Conservation (phyloP, 2,329 filamentous ascomycete genomes). For the Colletotrichum liriopes region DNA sequence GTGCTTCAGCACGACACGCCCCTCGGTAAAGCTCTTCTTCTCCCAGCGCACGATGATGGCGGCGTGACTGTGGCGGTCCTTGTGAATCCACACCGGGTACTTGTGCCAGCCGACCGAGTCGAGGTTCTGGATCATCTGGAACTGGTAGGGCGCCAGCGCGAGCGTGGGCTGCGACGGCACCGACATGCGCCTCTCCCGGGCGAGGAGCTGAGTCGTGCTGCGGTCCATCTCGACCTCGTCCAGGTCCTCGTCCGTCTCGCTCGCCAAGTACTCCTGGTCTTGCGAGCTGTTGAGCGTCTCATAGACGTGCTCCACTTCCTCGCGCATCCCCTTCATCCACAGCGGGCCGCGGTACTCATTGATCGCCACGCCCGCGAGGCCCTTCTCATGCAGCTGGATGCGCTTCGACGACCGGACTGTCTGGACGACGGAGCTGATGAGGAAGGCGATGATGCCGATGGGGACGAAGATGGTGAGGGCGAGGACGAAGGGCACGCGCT, state of each 20-base stretch:
- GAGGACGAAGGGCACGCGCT: slow-evolving; percentile 74
- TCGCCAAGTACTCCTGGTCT: slow-evolving; percentile 78
- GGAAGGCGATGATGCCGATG: slow-evolving; percentile 78
- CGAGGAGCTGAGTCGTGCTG: slow-evolving; percentile 59
- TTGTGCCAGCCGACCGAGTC: slow-evolving; percentile 77
- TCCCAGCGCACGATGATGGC: slow-evolving; percentile 88
- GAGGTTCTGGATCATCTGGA: slow-evolving; percentile 85
- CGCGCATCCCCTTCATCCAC: slow-evolving; percentile 81
- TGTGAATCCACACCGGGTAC: slow-evolving; percentile 82
- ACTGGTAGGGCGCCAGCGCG: slow-evolving; percentile 85
- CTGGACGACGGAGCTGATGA: slow-evolving; percentile 84
- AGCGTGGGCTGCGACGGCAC: slow-evolving; percentile 75
- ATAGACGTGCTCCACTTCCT: slow-evolving; percentile 83
- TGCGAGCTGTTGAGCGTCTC: slow-evolving; percentile 80
- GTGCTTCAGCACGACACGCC: slow-evolving; percentile 83
- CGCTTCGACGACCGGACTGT: slow-evolving; percentile 81
- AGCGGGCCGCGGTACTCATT: slow-evolving; percentile 80
- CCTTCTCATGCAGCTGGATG: slow-evolving; percentile 82
- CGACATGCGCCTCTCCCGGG: slow-evolving; percentile 59
- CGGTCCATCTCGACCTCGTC: slow-evolving; percentile 52
- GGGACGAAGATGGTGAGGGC: slow-evolving; percentile 81
- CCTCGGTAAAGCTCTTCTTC: slow-evolving; percentile 80
- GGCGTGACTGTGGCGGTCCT: slow-evolving; percentile 86
- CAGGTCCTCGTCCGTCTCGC: slow-evolving; percentile 65
- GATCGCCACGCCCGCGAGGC: slow-evolving; percentile 77